Base-by-base conservation (phyloP, 2,329 filamentous ascomycete genomes). In the Sclerotinia trifoliorum region DNA sequence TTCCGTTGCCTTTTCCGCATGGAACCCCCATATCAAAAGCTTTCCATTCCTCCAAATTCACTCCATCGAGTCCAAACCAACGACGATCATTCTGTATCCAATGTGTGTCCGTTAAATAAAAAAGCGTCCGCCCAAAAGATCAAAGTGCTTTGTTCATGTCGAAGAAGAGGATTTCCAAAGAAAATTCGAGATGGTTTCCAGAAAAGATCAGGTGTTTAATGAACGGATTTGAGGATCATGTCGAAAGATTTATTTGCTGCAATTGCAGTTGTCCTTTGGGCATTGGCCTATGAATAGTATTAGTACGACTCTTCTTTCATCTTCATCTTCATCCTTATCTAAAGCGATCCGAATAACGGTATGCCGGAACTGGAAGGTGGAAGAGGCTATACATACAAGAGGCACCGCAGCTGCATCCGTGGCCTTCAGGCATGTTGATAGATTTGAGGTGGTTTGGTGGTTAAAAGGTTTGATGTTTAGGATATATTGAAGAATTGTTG, bases 391-490 rank as follows among this genome's bases (percentile, higher is more conserved):
- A 51, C 60, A 51, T 62, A 62, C 60, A 62, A 11, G 60, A 51
- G 0, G 24, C 46, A 11, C 60, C 60, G 21, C 60, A 62, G 44
- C 13, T 21, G 46, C 60, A 62, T 49, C 46, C 29, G 15, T 44
- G 35, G 10, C 6, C 44, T 61, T 19, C 58, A 51, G 60, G 60
- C 60, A 62, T 62, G 13, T 51, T 62, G 60, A 62, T 51, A 24
- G 58, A 61, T 61, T 49, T 61, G 58, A 35, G 44, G 4, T 35
- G 2, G 2, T 17, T 26, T 26, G 11, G 58, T 49, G 5, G 5
- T 51, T 39, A 24, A 35, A 62, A 17, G 46, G 26, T 10, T 21
- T 21, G 29, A 39, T 39, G 21, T 39, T 21, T 19, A 15, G 26
- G 26, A 10, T 29, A 6, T 35, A 15, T 35, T 46, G 42, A 35